Conservation (phyloP, 2,329 filamentous ascomycete species). For the Allantophomopsis lycopodina region DNA sequence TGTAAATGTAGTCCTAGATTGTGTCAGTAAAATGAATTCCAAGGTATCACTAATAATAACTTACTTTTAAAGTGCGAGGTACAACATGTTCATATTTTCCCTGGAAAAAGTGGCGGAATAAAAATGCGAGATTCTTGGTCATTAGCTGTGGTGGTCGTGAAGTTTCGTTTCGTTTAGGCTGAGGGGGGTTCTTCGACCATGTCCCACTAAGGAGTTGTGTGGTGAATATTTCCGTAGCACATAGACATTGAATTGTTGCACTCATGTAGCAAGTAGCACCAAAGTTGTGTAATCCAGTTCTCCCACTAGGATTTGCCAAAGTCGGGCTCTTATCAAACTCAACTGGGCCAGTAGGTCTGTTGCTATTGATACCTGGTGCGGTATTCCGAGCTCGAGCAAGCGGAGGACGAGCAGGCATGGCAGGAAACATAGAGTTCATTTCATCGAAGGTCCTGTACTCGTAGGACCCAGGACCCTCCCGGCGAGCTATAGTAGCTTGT, state of each 20-base stretch:
- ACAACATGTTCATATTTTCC: constrained; percentile 25
- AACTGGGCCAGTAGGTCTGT: not conserved
- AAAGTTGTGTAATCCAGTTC: constrained; percentile 50
- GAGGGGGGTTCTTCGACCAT: constrained; percentile 49
- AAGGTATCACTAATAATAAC: constrained; percentile 10
- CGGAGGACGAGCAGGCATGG: constrained; percentile 26
- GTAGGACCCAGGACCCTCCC: too few species aligned
- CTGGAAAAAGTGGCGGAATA: constrained; percentile 29
- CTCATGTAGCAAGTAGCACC: constrained; percentile 86
- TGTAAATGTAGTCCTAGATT: constrained; percentile 44
- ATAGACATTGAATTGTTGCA: constrained; percentile 72
- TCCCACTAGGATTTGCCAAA: constrained; percentile 1
- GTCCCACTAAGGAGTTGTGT: constrained; percentile 43
- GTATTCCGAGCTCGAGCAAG: constrained; percentile 36
- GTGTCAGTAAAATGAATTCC: constrained; percentile 1
- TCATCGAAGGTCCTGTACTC: constrained; percentile 7
- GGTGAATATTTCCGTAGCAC: constrained; percentile 57
- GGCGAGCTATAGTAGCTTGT: not conserved
- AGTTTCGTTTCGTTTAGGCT: constrained; percentile 46
- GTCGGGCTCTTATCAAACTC: too few species aligned
- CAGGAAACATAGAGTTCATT: constrained; percentile 14
- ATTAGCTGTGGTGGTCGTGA: constrained; percentile 42
- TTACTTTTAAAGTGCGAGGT: constrained; percentile 42
- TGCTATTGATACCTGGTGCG: not conserved
- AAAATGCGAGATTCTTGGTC: constrained; percentile 41